Evolutionary conservation across 164 flowering plant species (phyloP).

Genomic region (Chloranthus sessilifolius): DNA sequence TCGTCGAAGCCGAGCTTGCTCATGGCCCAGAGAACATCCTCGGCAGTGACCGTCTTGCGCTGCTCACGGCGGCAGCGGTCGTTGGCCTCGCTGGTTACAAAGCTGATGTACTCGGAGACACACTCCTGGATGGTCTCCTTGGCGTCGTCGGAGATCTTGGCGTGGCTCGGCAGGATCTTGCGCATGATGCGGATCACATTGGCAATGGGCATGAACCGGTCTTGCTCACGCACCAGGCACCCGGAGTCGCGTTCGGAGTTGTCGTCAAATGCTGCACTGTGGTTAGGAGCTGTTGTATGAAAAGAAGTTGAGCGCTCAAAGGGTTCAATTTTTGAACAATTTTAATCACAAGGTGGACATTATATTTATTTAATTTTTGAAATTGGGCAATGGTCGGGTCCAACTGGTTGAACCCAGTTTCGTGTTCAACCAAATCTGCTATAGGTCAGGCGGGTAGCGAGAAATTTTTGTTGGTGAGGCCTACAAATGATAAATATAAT

Average conservation of each 20-base stretch:
- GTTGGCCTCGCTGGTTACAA: constrained; percentile 80
- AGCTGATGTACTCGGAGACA: constrained; percentile 81
- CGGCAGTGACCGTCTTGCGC: constrained; percentile 83
- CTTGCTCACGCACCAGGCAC: constrained; percentile 74
- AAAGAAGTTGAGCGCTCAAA: neutral
- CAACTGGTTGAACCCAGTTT: neutral
- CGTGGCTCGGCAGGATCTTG: constrained; percentile 64
- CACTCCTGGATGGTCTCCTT: constrained; percentile 84
- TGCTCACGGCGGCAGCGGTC: constrained; percentile 84
- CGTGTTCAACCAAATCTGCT: neutral
- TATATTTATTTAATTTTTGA: too few species aligned
- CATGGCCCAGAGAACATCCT: constrained; percentile 84
- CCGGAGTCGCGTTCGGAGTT: constrained; percentile 21
- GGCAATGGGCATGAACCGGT: constrained; percentile 81
- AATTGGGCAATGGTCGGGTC: neutral
- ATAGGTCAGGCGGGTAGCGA: neutral
- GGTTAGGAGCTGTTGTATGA: neutral
- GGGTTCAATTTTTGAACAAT: too few species aligned
- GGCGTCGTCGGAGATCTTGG: constrained; percentile 80
- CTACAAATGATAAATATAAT: too few species aligned
- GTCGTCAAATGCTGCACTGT: constrained; percentile 1
- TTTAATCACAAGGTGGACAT: too few species aligned
- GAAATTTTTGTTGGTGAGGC: neutral
- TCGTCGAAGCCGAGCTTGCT: constrained; percentile 78
- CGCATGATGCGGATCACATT: constrained; percentile 84